Evolutionary conservation across 164 flowering plant genomes (phyloP).

Genomic region (Vitis amurensis): DNA sequence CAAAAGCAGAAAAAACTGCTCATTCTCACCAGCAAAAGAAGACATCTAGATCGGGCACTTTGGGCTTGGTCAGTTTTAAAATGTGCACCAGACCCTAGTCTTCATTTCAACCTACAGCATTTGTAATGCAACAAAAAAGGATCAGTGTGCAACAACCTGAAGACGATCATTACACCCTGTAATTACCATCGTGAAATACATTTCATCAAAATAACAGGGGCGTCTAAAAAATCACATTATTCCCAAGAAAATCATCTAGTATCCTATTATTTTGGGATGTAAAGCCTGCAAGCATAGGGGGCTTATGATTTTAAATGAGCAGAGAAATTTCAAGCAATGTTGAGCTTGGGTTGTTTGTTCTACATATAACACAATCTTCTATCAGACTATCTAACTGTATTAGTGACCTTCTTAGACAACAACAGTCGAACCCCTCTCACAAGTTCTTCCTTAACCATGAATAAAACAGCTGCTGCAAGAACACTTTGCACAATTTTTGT

Average conservation of each 20-base stretch:
- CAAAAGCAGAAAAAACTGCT: too few relatives aligned
- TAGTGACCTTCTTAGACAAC: constrained; percentile 32
- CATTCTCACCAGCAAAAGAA: too few relatives aligned
- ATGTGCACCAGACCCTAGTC: background rate
- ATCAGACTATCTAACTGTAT: constrained; percentile 15
- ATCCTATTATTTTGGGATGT: background rate
- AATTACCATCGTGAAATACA: too few relatives aligned
- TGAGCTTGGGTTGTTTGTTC: background rate
- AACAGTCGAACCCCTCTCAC: constrained; percentile 56
- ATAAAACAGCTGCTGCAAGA: constrained; percentile 86
- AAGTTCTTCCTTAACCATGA: constrained; percentile 93
- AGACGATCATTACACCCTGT: background rate
- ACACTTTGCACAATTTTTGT: constrained; percentile 93
- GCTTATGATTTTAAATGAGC: too few relatives aligned
- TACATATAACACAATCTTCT: background rate
- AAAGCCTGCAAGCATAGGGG: background rate
- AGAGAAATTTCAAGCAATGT: background rate
- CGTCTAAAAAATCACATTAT: background rate
- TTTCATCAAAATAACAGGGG: background rate
- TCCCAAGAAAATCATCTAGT: background rate
- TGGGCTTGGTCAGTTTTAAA: too few relatives aligned
- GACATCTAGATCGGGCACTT: too few relatives aligned
- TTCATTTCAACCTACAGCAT: background rate
- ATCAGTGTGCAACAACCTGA: background rate
- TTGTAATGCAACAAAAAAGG: background rate